A percentile compares a stretch with the other conserved stretches of the same genome.
phyloP scores from a whole-genome alignment of 148 eudicot genomes.

The Camellia lanceoleosa region DNA sequence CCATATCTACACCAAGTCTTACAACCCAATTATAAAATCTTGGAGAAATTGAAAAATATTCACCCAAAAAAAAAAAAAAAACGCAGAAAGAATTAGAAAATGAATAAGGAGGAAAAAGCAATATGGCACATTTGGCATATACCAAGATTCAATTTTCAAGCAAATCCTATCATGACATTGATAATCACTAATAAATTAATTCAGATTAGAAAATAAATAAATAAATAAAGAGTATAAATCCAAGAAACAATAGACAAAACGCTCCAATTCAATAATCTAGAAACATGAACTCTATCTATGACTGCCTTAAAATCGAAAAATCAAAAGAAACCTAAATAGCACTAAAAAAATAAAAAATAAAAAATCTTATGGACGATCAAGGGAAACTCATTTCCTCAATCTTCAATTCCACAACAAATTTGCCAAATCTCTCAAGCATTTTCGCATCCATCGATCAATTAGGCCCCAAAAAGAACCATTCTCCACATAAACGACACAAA shows the following conservation, averaged over 20 bases:
- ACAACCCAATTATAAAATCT: neutral
- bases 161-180: neutral
- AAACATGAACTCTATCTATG: neutral
- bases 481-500: neutral
- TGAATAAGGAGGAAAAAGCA: neutral
- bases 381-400: neutral
- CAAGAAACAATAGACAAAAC: neutral
- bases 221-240: neutral
- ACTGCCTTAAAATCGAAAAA: neutral
- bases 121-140: neutral
- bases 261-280: neutral
- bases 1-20: neutral
- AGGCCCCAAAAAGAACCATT: neutral
- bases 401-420: conserved; percentile 1
- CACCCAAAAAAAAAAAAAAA: too few relatives aligned
- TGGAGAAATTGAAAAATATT: neutral
- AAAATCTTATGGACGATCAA: neutral
- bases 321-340: neutral
- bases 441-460: neutral
- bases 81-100: neutral
- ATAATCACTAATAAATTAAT: neutral
- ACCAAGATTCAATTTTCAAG: neutral
- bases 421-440: neutral
- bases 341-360: neutral
- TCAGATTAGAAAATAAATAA: neutral